Evolutionary conservation across 768 basidiomycete genomes (phyloP), one percentile per base, ranked within the genome.

Genomic region (Chalciporus piperatus): DNA sequence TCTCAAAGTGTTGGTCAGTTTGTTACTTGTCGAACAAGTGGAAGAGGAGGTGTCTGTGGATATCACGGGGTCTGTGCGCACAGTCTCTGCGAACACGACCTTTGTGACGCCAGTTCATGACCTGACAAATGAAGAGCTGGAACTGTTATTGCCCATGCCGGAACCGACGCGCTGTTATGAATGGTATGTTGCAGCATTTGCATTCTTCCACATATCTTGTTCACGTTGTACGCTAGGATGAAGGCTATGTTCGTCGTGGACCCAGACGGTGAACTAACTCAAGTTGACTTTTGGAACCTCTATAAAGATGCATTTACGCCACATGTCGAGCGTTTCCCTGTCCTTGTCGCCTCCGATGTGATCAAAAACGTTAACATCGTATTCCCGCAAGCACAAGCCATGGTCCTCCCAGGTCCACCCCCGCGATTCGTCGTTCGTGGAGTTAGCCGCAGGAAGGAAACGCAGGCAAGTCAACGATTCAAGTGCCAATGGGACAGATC

Each of bases 241-340:
- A 85, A 83, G 63, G 70, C 77, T n/a, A 88, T 92, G 77, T 98
- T 95, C 60, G 77, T 87, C 14, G 75, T 84, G 16, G 85, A 85
- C 54, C 69, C 84, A 2, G 84, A 87, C 4, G 83, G 87, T 4
- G 89, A 94, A 62, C 73, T 98, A 41, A 93, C 92, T 1, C 97
- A 98, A 68, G 92, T 96, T 30, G 86, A 91, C 49, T 92, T 99
- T 62, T 99, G 96, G 95, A 92, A 83, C 50, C 77, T 94, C 12
- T 99, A 99, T 72, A 86, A 88, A 55, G 87, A 89, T 52, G 82
- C 82, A 1, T 97, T 98, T 60, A 71, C 79, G 1, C 81, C 83
- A 1, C 77, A 75, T 61, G 66, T 76, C 52, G 79, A 82, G 1
- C 75, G 75, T 49, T 74, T 81, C 51, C 79, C 81, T 11, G 65